phyloP scores from a whole-genome alignment of 75 land plant genomes.

The Cupressus sempervirens region DNA sequence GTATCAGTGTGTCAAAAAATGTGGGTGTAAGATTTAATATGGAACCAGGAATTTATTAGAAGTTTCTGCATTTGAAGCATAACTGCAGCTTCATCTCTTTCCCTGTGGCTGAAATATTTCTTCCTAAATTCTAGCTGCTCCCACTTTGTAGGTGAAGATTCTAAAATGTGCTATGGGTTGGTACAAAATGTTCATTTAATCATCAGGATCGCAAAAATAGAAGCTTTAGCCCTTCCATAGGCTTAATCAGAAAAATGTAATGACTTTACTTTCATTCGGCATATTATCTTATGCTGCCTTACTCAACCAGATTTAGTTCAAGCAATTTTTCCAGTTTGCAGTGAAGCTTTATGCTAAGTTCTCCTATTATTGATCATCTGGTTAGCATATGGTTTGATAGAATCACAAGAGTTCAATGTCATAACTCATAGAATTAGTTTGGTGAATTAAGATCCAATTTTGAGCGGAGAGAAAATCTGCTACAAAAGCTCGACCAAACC shows the following conservation, averaged over 20 bases:
- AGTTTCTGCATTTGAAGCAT: too few species aligned
- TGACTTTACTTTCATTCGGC: not conserved
- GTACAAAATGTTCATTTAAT: too few species aligned
- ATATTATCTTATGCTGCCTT: not conserved
- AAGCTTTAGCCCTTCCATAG: too few species aligned
- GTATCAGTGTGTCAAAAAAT: too few species aligned
- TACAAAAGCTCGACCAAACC: not conserved
- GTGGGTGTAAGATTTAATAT: too few species aligned
- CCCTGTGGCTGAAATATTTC: too few species aligned
- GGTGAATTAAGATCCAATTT: not conserved
- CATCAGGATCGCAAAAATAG: too few species aligned
- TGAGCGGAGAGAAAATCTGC: not conserved
- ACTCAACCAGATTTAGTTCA: not conserved
- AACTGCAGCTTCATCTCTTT: too few species aligned
- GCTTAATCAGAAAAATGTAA: not conserved
- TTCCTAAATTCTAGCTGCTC: too few species aligned
- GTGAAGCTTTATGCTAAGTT: not conserved
- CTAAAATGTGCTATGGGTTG: too few species aligned
- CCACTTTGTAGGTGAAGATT: too few species aligned
- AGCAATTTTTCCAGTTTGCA: not conserved
- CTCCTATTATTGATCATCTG: not conserved
- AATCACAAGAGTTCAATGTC: not conserved
- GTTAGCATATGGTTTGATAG: not conserved
- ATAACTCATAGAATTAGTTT: not conserved
- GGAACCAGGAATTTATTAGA: too few species aligned